phyloP scores from a whole-genome alignment of 2,329 filamentous ascomycete genomes.

The Tolypocladium inflatum region DNA sequence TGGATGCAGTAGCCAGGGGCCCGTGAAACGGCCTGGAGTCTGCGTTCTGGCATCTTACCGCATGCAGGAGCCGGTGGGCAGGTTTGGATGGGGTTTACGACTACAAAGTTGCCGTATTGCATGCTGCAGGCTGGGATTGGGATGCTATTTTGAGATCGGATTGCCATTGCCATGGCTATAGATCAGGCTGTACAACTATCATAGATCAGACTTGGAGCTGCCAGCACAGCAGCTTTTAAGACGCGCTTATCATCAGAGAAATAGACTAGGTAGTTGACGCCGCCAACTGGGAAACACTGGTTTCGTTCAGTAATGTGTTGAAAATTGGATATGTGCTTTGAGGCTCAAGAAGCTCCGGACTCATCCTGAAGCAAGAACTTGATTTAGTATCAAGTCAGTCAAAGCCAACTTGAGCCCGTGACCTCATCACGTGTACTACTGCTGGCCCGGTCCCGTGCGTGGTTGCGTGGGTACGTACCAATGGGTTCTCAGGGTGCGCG shows the following conservation, averaged over 20 bases:
- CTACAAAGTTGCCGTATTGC: background rate
- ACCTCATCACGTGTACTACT: background rate
- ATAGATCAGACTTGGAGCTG: background rate
- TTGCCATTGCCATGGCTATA: background rate
- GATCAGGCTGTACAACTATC: background rate
- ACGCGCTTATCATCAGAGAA: background rate
- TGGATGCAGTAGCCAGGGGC: constrained; percentile 43
- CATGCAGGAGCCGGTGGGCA: background rate
- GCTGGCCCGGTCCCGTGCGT: background rate
- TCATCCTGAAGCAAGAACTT: too few species aligned
- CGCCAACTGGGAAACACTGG: background rate
- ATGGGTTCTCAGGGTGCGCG: constrained; percentile 5
- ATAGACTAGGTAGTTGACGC: background rate
- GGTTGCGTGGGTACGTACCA: background rate
- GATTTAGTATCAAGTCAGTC: too few species aligned
- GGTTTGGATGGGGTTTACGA: background rate
- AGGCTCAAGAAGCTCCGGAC: background rate
- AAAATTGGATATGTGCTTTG: background rate
- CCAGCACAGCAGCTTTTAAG: background rate
- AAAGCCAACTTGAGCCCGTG: too few species aligned
- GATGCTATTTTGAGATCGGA: background rate
- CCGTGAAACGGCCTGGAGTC: constrained; percentile 1
- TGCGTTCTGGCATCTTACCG: background rate
- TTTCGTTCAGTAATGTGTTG: background rate
- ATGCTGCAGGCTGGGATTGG: background rate